Base-by-base conservation (phyloP, 202 grass and related monocot species). In the Carex sylvatica region DNA sequence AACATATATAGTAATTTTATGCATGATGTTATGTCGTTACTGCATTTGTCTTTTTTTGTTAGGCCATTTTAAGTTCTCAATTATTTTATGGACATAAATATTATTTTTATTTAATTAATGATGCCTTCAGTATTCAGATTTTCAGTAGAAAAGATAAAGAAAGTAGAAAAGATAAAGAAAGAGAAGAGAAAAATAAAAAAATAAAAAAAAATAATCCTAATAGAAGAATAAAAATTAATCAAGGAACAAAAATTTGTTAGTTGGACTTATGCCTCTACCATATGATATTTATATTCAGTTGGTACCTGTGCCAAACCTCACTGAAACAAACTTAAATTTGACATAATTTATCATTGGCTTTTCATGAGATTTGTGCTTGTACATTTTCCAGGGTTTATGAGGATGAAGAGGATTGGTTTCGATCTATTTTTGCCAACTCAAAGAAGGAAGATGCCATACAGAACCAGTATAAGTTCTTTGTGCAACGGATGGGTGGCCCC, bases 401-500 rank as follows among this genome's bases (percentile, higher is more conserved):
- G 54, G 97, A 96, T 65, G 89, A 96, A 30, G 92, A 95, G 87
- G 89, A 88, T 81, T 99, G 91, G 97, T 96, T 96, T 67, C 80
- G 81, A 4, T 88, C 87, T 70, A 96, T 99, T 19, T 96, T 96
- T 75, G 86, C 86, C 6, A 86, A 81, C 19, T 98, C 89, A 3
- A 91, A 85, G 86, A 98, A 98, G 91, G 93, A 99, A 83, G 93
- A 99, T 6, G 93, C 89, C 9, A 99, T 99, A 82, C 86, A 10
- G 59, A 96, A 96, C 85, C 91, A 99, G 88, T 99, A 99, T 30
- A 91, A 99, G 83, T 99, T 99, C 85, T 79, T 99, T 44, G 85
- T 93, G 31, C 96, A 99, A 89, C 85, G 96, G 53, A 96, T 99
- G 96, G 96, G 96, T 61, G 96, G 91, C 65, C 96, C 96, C 5